Percentiles rank a stretch among this genome's conserved stretches.
Evolutionary conservation across 2,329 filamentous ascomycete genomes (phyloP).

Genomic region (Verticillium nubilum): DNA sequence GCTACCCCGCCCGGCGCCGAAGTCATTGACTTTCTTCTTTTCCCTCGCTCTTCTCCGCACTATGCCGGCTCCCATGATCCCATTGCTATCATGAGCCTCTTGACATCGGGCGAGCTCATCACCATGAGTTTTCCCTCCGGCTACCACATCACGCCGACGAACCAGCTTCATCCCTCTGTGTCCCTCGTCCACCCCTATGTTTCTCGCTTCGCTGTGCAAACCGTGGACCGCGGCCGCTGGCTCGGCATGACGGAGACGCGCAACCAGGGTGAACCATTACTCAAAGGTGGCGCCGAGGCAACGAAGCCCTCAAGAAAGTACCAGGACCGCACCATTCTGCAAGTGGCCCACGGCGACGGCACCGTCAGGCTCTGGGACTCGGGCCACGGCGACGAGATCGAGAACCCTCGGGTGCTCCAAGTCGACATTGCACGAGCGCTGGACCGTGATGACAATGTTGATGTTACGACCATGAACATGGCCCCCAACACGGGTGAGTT

Average conservation of each 20-base stretch:
- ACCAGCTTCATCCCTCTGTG: conserved; percentile 83
- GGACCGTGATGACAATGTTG: conserved; percentile 70
- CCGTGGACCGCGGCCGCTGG: conserved; percentile 76
- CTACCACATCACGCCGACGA: conserved; percentile 84
- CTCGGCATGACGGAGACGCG: conserved; percentile 84
- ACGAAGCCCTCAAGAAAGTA: conserved; percentile 67
- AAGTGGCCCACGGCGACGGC: conserved; percentile 85
- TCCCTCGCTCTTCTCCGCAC: conserved; percentile 78
- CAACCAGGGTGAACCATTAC: conserved; percentile 68
- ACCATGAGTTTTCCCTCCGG: conserved; percentile 91
- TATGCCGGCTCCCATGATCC: conserved; percentile 87
- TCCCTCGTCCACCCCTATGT: conserved; percentile 89
- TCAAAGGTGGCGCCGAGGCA: conserved; percentile 74
- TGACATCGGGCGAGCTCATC: conserved; percentile 82
- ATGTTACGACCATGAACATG: conserved; percentile 75
- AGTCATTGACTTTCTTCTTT: conserved; percentile 73
- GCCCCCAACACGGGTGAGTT: conserved; percentile 78
- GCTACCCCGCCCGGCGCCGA: conserved; percentile 73
- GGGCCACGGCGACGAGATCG: conserved; percentile 87
- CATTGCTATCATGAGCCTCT: conserved; percentile 71
- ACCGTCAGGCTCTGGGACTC: conserved; percentile 91
- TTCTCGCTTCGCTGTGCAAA: conserved; percentile 64
- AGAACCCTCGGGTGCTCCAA: conserved; percentile 77
- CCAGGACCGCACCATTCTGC: conserved; percentile 77
- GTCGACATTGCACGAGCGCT: conserved; percentile 81